These are phyloP conservation scores for Penicillium waksmanii DNA, from an alignment of 495 filamentous ascomycete species.

Conservation along the genomic window DNA sequence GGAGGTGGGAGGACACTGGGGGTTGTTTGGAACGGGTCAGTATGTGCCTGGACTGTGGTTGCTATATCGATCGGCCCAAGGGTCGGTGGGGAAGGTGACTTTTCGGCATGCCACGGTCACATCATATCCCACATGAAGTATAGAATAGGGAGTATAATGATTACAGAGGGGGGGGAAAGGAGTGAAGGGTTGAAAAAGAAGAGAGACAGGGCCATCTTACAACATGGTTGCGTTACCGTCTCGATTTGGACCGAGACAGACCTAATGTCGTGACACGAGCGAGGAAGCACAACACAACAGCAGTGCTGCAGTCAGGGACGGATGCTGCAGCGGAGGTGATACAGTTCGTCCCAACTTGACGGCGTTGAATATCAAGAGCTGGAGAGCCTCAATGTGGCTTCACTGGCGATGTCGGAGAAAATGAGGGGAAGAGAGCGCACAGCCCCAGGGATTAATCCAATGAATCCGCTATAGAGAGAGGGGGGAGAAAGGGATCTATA, in stretches of 20 bases:
- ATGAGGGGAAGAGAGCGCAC: conserved; percentile 1
- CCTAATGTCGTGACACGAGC: conserved; percentile 15
- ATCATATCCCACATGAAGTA: conserved; percentile 1
- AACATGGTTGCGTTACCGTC: conserved; percentile 37
- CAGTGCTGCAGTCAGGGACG: conserved; percentile 3
- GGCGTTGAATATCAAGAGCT: neutral
- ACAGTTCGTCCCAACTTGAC: neutral
- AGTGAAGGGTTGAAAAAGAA: neutral
- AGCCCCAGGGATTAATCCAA: neutral
- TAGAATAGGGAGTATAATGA: neutral
- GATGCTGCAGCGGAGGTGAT: neutral
- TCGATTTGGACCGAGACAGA: conserved; percentile 16
- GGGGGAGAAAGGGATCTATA: neutral
- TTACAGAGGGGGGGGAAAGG: neutral
- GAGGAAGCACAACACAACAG: conserved; percentile 1
- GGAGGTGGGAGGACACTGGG: conserved; percentile 80
- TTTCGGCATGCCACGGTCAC: neutral
- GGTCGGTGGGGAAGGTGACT: conserved; percentile 2
- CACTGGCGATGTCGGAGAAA: neutral
- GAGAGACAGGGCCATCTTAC: conserved; percentile 30
- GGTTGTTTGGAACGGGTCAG: conserved; percentile 13
- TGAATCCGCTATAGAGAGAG: neutral
- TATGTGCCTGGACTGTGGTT: conserved; percentile 11
- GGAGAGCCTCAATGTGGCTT: conserved; percentile 3
- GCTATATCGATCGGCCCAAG: conserved; percentile 2